Evolutionary conservation across 2,329 filamentous ascomycete species (phyloP), one percentile per base, ranked within the genome.

Genomic region (Triangularia verruculosa): DNA sequence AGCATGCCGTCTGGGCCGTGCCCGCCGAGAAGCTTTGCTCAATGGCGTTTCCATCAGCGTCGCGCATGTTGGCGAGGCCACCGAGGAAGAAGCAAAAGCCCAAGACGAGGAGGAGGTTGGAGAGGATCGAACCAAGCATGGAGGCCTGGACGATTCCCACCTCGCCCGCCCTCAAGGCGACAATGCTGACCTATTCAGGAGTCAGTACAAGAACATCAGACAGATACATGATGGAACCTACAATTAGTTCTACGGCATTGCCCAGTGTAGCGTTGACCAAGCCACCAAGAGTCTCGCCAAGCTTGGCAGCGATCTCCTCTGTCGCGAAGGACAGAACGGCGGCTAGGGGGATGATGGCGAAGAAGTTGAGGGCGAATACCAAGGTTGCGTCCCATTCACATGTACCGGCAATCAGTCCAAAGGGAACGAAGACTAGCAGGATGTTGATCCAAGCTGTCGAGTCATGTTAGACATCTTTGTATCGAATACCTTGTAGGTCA

Each of bases 141-240:
- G 92, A 96, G 20, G 94, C 90, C 79, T 98, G 95, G n/a, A 98
- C 94, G 68, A 98, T 93, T 71, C 94, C 89, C 73, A 97, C 96
- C 78, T 98, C 90, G 67, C 88, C 87, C 70, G 95, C 87, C 69
- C 82, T 86, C 54, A 99, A 84, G 17, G 95, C 95, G 68, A 98
- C 90, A 70, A 98, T 94, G 75, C 92, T 96, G 74, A 96, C 91
- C 91, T 94, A 73, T 17, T 64, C 30, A 56, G 58, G 62, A 58
- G 54, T 68, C 51, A 63, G 61, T 30, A 12, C 47, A 20, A 20
- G 30, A 57, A 25, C 34, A 22, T 12, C 9, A 5, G 13, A 39
- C 13, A 7, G 15, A 8, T 17, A 34, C 0, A 25, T 32, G 20
- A 27, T 12, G 2, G 54, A 5, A 73, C 83, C 67, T 75, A 90